Conservation (phyloP, 2,329 filamentous ascomycete genomes). For the Thermothelomyces thermophilus region DNA sequence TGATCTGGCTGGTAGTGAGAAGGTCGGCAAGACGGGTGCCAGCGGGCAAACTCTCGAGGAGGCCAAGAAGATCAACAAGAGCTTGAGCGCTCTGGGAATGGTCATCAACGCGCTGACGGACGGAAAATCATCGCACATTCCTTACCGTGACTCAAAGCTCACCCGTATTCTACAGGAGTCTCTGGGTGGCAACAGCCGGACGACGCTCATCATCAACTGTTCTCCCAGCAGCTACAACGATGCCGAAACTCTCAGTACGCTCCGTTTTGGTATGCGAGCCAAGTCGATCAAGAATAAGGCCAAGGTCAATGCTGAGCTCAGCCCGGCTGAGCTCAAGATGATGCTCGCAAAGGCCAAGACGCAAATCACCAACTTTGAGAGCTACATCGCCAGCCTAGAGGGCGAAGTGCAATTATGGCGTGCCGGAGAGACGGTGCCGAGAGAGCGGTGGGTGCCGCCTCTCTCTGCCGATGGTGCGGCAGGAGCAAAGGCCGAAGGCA, state of each 20-base stretch:
- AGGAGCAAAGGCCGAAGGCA: slow-evolving; percentile 38
- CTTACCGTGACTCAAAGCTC: slow-evolving; percentile 96
- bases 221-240: slow-evolving; percentile 99
- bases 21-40: slow-evolving; percentile 96
- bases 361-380: slow-evolving; percentile 82
- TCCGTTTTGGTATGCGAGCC: slow-evolving; percentile 90
- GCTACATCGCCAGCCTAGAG: slow-evolving; percentile 77
- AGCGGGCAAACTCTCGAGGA: slow-evolving; percentile 96
- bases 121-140: slow-evolving; percentile 91
- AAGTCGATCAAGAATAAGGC: slow-evolving; percentile 99
- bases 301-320: slow-evolving; percentile 98
- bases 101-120: slow-evolving; percentile 97
- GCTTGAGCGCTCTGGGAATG: slow-evolving; percentile 95
- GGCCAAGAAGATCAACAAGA: slow-evolving; percentile 99
- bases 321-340: slow-evolving; percentile 87
- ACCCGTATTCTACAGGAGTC: slow-evolving; percentile 96
- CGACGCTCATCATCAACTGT: slow-evolving; percentile 98
- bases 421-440: slow-evolving; percentile 78
- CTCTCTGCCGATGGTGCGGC: slow-evolving; percentile 48
- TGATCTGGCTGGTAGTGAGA: slow-evolving; percentile 96
- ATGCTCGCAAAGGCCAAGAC: slow-evolving; percentile 87
- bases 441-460: slow-evolving; percentile 76
- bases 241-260: slow-evolving; percentile 82
- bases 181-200: slow-evolving; percentile 92
- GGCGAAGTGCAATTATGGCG: slow-evolving; percentile 83